Evolutionary conservation across 1,139 yeast species (phyloP).

Genomic region (Candida sp.): DNA sequence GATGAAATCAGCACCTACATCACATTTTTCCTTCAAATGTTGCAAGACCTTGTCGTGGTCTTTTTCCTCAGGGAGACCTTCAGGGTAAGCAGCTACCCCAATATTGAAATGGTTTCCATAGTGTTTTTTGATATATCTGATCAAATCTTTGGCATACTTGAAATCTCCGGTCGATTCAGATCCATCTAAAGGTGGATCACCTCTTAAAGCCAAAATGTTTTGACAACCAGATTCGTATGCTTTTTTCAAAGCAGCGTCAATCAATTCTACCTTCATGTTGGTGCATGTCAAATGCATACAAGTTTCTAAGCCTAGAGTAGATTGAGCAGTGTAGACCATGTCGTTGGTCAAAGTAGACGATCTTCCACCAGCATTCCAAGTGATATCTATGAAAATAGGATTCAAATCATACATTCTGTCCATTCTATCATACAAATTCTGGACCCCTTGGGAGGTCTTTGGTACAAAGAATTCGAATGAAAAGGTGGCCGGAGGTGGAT

Average conservation of each 20-base stretch:
- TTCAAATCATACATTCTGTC: conserved; percentile 94
- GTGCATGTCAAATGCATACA: conserved; percentile 99
- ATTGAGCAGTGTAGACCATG: conserved; percentile 88
- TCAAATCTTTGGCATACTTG: conserved; percentile 81
- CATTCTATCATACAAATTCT: conserved; percentile 94
- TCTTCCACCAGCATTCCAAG: conserved; percentile 99
- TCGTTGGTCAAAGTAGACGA: conserved; percentile 79
- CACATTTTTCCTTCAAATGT: conserved; percentile 81
- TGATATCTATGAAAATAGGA: conserved; percentile 91
- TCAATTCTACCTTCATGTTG: conserved; percentile 79
- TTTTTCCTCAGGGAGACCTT: conserved; percentile 91
- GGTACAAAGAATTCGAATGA: conserved; percentile 99
- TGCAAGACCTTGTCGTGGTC: conserved; percentile 53
- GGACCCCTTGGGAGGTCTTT: conserved; percentile 95
- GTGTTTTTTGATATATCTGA: conserved; percentile 63
- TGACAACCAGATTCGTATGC: conserved; percentile 95
- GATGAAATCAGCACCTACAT: conserved; percentile 90
- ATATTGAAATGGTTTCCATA: conserved; percentile 83
- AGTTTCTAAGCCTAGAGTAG: conserved; percentile 91
- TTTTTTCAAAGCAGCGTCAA: conserved; percentile 80
- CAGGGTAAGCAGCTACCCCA: conserved; percentile 96
- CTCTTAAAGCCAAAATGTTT: conserved; percentile 81
- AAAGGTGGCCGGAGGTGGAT: conserved; percentile 64
- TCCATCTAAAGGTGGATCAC: conserved; percentile 81
- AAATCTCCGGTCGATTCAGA: conserved; percentile 64